Conservation (phyloP, 176 grass and related monocot genomes). For the Aegilops bicornis region DNA sequence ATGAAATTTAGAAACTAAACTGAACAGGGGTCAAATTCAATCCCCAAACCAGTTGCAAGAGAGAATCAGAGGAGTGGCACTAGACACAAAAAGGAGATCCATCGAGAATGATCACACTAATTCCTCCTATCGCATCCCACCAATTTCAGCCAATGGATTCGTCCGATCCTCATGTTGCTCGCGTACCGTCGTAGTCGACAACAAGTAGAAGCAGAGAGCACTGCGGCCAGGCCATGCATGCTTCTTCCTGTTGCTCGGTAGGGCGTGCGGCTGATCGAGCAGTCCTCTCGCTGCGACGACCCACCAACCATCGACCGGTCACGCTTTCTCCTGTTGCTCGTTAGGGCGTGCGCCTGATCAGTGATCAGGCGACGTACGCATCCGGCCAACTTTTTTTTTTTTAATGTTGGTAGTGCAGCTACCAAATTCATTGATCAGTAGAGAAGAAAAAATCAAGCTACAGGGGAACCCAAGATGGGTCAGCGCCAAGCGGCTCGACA, state of each 20-base stretch:
- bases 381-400: no score
- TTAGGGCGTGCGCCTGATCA: not conserved
- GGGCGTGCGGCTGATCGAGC: no score
- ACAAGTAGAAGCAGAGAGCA: not conserved
- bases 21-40: no score
- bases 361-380: not conserved
- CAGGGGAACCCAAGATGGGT: no score
- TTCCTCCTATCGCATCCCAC: not conserved
- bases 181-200: not conserved
- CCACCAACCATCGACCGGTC: not conserved
- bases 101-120: conserved; percentile 15
- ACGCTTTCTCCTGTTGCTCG: not conserved
- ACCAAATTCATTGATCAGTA: no score
- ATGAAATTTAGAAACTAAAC: no score
- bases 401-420: no score
- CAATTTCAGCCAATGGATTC: not conserved
- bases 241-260: no score
- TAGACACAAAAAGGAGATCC: not conserved
- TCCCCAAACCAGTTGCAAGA: not conserved
- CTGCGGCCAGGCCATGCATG: not conserved
- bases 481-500: no score
- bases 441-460: no score
- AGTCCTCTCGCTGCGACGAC: not conserved
- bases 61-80: not conserved
- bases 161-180: not conserved